These are phyloP conservation scores for Saccharum spontaneum DNA, from an alignment of 176 grass and related monocot species.

Conservation along the genomic window DNA sequence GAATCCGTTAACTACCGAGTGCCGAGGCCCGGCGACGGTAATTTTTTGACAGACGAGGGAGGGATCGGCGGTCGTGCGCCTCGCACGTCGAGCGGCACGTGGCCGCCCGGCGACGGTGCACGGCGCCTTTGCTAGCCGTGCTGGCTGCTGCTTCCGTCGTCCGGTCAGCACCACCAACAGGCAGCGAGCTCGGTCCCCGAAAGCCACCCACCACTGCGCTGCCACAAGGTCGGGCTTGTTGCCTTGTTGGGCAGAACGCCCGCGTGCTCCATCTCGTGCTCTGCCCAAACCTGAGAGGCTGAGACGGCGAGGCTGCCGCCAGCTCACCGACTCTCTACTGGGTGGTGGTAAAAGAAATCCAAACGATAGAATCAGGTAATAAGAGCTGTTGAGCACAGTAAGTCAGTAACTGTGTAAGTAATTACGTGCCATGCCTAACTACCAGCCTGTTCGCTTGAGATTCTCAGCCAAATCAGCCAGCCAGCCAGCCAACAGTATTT, in stretches of 20 bases:
- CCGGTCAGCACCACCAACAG: neutral
- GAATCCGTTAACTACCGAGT: too few relatives aligned
- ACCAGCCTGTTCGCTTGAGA: too few relatives aligned
- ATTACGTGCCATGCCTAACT: too few relatives aligned
- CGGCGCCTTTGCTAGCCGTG: neutral
- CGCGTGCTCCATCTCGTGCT: conserved; percentile 25
- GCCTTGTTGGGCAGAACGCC: conserved; percentile 41
- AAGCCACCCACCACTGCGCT: conserved; percentile 35
- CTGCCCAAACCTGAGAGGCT: neutral
- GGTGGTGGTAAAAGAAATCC: neutral
- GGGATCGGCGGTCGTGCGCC: neutral
- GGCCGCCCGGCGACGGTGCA: conserved; percentile 7
- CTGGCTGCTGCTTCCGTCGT: neutral
- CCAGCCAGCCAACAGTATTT: too few relatives aligned
- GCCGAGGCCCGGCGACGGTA: too few relatives aligned
- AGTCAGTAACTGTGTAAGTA: too few relatives aligned
- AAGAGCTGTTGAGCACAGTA: too few relatives aligned
- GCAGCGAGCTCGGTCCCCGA: conserved; percentile 51
- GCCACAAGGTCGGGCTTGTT: conserved; percentile 28
- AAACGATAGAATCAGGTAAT: neutral
- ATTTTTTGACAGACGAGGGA: neutral
- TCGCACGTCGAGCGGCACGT: conserved; percentile 29
- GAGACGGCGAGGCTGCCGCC: neutral
- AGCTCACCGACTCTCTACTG: neutral
- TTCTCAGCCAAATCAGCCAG: too few relatives aligned